Evolutionary conservation across 805 yeast species (phyloP).

Genomic region (Debaryomyces castellii): DNA sequence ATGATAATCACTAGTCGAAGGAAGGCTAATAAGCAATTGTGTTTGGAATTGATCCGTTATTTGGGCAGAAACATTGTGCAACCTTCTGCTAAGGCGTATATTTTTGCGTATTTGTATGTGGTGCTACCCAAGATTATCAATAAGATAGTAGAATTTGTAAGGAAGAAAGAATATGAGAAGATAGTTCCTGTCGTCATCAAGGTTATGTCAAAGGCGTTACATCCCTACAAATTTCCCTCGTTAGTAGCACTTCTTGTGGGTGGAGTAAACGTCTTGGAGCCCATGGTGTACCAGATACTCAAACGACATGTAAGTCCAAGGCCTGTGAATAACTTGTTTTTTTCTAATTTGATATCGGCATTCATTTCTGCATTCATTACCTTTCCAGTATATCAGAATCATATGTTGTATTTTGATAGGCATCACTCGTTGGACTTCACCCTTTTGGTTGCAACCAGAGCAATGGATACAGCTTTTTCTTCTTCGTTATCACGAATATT

Average conservation of each 20-base stretch:
- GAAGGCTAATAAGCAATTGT: neutral
- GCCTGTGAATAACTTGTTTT: slow-evolving; percentile 7
- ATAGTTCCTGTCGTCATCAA: slow-evolving; percentile 15
- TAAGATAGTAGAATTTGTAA: slow-evolving; percentile 12
- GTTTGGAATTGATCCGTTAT: neutral
- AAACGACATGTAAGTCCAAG: neutral
- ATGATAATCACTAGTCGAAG: neutral
- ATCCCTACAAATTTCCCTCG: slow-evolving; percentile 32
- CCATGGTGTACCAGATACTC: slow-evolving; percentile 13
- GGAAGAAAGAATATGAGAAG: slow-evolving; percentile 13
- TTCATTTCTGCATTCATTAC: slow-evolving; percentile 25
- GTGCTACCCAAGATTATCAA: slow-evolving; percentile 29
- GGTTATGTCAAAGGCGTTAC: slow-evolving; percentile 23
- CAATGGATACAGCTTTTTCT: slow-evolving; percentile 31
- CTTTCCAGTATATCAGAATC: slow-evolving; percentile 34
- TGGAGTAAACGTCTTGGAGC: slow-evolving; percentile 30
- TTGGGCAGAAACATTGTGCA: slow-evolving; percentile 10
- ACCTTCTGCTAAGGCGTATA: slow-evolving; percentile 32
- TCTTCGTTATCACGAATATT: slow-evolving; percentile 11
- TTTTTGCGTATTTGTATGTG: slow-evolving; percentile 33
- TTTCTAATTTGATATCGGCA: slow-evolving; percentile 22
- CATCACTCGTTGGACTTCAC: slow-evolving; percentile 36
- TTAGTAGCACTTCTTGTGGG: slow-evolving; percentile 33
- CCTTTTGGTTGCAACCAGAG: slow-evolving; percentile 33
- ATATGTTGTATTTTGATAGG: slow-evolving; percentile 26